Evolutionary conservation across 352 stramenopile species (phyloP).

Genomic region (Phytophthora fragariaefolia): DNA sequence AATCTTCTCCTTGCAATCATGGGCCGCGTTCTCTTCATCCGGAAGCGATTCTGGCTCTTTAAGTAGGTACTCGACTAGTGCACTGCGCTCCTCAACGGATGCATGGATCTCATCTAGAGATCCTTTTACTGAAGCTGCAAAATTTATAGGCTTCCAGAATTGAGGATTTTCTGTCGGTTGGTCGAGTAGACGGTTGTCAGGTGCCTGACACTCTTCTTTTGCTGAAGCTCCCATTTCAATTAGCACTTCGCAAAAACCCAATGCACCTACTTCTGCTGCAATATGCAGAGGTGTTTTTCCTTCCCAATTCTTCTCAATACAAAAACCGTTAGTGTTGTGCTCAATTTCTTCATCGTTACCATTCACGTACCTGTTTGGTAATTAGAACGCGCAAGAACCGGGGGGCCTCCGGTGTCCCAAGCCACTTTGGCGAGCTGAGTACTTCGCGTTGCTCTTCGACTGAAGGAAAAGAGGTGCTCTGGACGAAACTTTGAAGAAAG

Average conservation of each 20-base stretch:
- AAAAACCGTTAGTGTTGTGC: slow-evolving; percentile 4
- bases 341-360: too few relatives aligned
- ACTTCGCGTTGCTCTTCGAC: slow-evolving; percentile 38
- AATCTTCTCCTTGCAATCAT: slow-evolving; percentile 52
- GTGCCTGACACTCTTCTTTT: slow-evolving; percentile 45
- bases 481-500: slow-evolving; percentile 49
- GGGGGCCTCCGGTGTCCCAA: slow-evolving; percentile 38
- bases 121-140: slow-evolving; percentile 35
- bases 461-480: slow-evolving; percentile 39
- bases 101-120: slow-evolving; percentile 33
- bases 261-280: slow-evolving; percentile 50
- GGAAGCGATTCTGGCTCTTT: slow-evolving; percentile 44
- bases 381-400: slow-evolving; percentile 43
- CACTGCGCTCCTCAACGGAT: slow-evolving; percentile 38
- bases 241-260: slow-evolving; percentile 50
- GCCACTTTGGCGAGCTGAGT: slow-evolving; percentile 42
- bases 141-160: slow-evolving; percentile 61
- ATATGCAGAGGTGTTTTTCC: slow-evolving; percentile 61
- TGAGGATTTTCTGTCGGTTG: slow-evolving; percentile 42
- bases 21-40: slow-evolving; percentile 40
- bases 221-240: slow-evolving; percentile 48
- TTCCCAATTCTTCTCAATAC: slow-evolving; percentile 52
- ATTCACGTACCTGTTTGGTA: slow-evolving; percentile 41
- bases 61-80: slow-evolving; percentile 46
- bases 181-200: slow-evolving; percentile 51